phyloP scores from a whole-genome alignment of 768 basidiomycete genomes.

The Inosperma sp. region DNA sequence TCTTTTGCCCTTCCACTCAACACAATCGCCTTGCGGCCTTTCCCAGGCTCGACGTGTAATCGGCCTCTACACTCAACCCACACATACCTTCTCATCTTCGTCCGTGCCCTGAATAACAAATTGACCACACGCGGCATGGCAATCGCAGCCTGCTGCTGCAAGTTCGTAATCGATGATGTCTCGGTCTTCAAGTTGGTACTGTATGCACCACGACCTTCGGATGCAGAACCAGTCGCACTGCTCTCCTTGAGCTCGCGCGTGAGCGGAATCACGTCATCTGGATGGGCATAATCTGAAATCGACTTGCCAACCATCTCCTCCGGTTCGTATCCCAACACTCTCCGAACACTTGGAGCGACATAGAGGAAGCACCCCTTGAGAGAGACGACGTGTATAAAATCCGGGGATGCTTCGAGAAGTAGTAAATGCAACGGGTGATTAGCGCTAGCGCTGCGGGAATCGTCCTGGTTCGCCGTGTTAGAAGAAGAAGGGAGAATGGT shows the following conservation, averaged over 20 bases:
- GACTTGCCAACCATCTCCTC: constrained; percentile 76
- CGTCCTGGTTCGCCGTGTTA: constrained; percentile 15
- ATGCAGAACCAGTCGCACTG: constrained; percentile 29
- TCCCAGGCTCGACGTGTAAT: constrained; percentile 87
- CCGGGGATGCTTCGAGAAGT: constrained; percentile 59
- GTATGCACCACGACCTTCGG: too few species aligned
- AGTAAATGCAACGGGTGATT: constrained; percentile 52
- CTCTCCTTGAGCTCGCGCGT: constrained; percentile 88
- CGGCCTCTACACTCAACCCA: constrained; percentile 93
- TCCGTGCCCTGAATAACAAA: constrained; percentile 77
- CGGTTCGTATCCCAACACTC: constrained; percentile 82
- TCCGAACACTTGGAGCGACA: constrained; percentile 74
- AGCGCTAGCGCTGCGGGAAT: constrained; percentile 24
- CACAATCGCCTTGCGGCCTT: constrained; percentile 91
- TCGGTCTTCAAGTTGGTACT: too few species aligned
- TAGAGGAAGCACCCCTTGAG: constrained; percentile 93
- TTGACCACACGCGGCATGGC: constrained; percentile 60
- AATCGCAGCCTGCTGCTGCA: neutral
- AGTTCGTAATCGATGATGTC: too few species aligned
- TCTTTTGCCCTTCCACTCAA: constrained; percentile 73
- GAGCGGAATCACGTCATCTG: constrained; percentile 84
- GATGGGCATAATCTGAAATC: constrained; percentile 80
- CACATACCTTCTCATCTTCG: constrained; percentile 61
- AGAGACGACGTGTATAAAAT: constrained; percentile 87
- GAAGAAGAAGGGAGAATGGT: constrained; percentile 32